phyloP scores from a whole-genome alignment of 2,329 filamentous ascomycete species.

The Lasiodiplodia sp. region DNA sequence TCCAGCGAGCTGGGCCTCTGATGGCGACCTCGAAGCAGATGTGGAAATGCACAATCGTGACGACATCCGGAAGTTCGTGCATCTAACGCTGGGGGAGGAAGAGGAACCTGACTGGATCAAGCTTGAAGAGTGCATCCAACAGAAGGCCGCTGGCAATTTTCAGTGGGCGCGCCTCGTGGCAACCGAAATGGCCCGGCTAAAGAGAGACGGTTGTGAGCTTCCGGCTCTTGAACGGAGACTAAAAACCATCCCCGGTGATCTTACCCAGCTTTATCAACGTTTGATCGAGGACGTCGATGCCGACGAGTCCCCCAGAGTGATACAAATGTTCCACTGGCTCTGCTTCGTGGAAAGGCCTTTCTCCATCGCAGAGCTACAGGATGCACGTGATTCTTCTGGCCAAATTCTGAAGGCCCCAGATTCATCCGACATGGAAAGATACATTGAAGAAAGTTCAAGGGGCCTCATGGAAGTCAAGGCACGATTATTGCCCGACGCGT shows the following conservation, averaged over 20 bases:
- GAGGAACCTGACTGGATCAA: neutral
- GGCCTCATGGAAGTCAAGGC: neutral
- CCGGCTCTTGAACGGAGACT: neutral
- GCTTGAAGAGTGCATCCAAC: neutral
- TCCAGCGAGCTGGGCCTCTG: neutral
- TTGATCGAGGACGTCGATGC: neutral
- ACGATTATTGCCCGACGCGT: neutral
- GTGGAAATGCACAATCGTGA: neutral
- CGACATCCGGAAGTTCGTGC: neutral
- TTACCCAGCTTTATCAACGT: neutral
- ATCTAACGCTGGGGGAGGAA: neutral
- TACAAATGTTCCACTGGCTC: neutral
- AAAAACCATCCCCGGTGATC: neutral
- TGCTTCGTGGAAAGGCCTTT: neutral
- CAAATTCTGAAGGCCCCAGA: neutral
- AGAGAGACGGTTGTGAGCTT: neutral
- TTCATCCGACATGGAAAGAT: neutral
- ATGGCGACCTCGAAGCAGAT: neutral
- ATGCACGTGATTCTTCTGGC: neutral
- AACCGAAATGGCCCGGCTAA: neutral
- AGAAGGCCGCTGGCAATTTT: neutral
- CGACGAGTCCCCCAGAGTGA: neutral
- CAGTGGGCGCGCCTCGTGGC: neutral
- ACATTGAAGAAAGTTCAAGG: neutral
- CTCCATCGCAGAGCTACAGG: neutral